Percentiles rank a stretch among this genome's conserved stretches.
Conservation (phyloP, 2,329 filamentous ascomycete species). For the Thelonectria rubi region DNA sequence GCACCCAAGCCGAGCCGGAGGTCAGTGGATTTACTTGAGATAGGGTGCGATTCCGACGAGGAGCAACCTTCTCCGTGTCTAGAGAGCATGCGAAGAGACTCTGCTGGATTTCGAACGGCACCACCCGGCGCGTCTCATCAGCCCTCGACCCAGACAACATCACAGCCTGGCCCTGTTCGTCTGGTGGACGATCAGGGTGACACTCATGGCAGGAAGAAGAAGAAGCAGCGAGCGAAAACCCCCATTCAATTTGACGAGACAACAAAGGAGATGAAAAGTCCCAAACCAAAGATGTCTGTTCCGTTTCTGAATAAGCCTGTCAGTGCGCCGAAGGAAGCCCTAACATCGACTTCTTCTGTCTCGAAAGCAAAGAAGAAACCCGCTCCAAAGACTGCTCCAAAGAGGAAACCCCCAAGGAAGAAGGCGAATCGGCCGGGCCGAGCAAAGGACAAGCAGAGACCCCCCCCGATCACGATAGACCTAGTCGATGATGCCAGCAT, state of each 20-base stretch:
- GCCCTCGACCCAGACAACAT: neutral
- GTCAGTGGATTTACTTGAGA: slow-evolving; percentile 6
- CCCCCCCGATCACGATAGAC: neutral
- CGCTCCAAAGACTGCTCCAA: slow-evolving; percentile 1
- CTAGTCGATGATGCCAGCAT: too few species aligned
- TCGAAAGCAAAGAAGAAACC: slow-evolving; percentile 25
- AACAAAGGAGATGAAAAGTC: slow-evolving; percentile 40
- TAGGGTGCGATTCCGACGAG: slow-evolving; percentile 12
- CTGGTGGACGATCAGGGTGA: neutral
- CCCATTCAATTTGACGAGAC: slow-evolving; percentile 47
- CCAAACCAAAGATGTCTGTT: slow-evolving; percentile 5
- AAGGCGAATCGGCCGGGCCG: slow-evolving; percentile 1
- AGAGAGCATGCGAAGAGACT: neutral
- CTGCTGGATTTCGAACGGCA: neutral
- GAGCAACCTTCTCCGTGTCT: slow-evolving; percentile 1
- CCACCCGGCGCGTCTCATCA: neutral
- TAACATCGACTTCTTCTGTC: slow-evolving; percentile 29
- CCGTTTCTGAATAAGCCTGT: slow-evolving; percentile 20
- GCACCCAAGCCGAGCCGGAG: slow-evolving; percentile 10
- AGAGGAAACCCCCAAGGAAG: slow-evolving; percentile 8
- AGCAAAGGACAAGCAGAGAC: neutral
- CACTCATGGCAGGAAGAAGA: slow-evolving; percentile 35
- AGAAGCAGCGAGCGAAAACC: slow-evolving; percentile 48
- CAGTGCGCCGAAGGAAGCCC: slow-evolving; percentile 27
- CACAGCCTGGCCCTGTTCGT: neutral